These are phyloP conservation scores for Cladosporium austrohemisphaericum DNA, from an alignment of 2,329 filamentous ascomycete species.

Conservation along the genomic window DNA sequence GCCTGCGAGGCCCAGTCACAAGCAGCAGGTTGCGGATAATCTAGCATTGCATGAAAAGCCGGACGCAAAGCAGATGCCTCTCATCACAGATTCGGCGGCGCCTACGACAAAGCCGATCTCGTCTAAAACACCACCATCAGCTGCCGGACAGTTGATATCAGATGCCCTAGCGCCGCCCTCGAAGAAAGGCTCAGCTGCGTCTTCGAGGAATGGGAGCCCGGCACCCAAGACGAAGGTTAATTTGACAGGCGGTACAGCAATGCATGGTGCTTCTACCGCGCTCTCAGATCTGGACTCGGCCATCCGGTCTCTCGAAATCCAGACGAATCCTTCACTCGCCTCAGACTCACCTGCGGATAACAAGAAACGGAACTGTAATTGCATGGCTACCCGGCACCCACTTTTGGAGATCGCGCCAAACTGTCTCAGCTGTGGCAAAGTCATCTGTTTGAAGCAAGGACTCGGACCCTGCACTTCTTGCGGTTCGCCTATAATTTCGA, in stretches of 20 bases:
- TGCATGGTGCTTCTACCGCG: conserved; percentile 75
- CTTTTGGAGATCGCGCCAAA: conserved; percentile 89
- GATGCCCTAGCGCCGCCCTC: conserved; percentile 53
- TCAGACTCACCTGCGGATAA: conserved; percentile 46
- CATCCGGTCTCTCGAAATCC: conserved; percentile 84
- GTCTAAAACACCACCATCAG: conserved; percentile 59
- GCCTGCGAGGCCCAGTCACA: conserved; percentile 37
- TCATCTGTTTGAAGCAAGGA: conserved; percentile 91
- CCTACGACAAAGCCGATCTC: conserved; percentile 40
- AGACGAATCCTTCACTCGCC: conserved; percentile 72
- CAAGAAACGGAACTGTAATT: conserved; percentile 70
- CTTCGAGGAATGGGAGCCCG: conserved; percentile 49
- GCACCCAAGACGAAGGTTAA: conserved; percentile 61
- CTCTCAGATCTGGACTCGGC: conserved; percentile 69
- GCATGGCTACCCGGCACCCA: conserved; percentile 82
- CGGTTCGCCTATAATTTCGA: conserved; percentile 65
- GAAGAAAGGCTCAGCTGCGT: conserved; percentile 47
- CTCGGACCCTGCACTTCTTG: conserved; percentile 94
- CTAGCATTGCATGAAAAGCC: conserved; percentile 50
- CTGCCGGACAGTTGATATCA: conserved; percentile 75
- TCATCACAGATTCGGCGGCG: conserved; percentile 43
- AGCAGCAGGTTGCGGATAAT: conserved; percentile 40
- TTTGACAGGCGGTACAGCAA: conserved; percentile 72
- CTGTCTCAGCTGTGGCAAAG: conserved; percentile 87
- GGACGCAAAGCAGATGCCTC: conserved; percentile 44